Percentiles rank a stretch among this genome's conserved stretches.
phyloP scores from a whole-genome alignment of 2,329 filamentous ascomycete genomes.

The Myriosclerotinia scirpicola region DNA sequence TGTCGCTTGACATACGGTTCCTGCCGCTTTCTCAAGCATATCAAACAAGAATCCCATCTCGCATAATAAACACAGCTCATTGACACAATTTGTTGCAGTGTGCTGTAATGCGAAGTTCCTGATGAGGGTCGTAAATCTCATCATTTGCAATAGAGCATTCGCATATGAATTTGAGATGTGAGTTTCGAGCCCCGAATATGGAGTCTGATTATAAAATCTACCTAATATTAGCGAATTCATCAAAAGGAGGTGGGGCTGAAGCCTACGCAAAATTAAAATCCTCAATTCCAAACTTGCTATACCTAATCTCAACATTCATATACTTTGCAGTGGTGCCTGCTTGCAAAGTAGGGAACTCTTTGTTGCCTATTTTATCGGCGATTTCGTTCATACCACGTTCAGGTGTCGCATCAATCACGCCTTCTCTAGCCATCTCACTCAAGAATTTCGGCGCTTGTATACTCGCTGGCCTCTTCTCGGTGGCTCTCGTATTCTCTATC shows the following conservation, averaged over 20 bases:
- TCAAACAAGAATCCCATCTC: slow-evolving; percentile 95
- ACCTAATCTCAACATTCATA: slow-evolving; percentile 94
- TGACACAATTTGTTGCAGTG: slow-evolving; percentile 78
- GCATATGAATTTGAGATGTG: slow-evolving; percentile 97
- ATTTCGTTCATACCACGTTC: slow-evolving; percentile 53
- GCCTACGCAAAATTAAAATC: slow-evolving; percentile 93
- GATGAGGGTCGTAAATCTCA: slow-evolving; percentile 85
- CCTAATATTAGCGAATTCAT: slow-evolving; percentile 26
- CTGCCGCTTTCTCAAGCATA: slow-evolving; percentile 95
- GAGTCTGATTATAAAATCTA: slow-evolving; percentile 92
- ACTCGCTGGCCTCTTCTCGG: slow-evolving; percentile 58
- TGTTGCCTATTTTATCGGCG: slow-evolving; percentile 63
- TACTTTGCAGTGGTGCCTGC: slow-evolving; percentile 87
- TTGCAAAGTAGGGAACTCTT: slow-evolving; percentile 71
- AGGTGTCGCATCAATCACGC: slow-evolving; percentile 49
- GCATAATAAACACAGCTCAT: slow-evolving; percentile 83
- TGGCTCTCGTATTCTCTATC: slow-evolving; percentile 70
- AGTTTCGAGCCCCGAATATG: slow-evolving; percentile 88
- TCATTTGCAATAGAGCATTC: slow-evolving; percentile 85
- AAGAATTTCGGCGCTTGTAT: slow-evolving; percentile 84
- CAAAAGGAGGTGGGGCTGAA: slow-evolving; percentile 14
- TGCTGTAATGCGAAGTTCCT: slow-evolving; percentile 88
- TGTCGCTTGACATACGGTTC: slow-evolving; percentile 92
- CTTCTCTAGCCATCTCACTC: slow-evolving; percentile 84
- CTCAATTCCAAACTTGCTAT: slow-evolving; percentile 98